Evolutionary conservation across 2,329 filamentous ascomycete species (phyloP), one percentile per base, ranked within the genome.

Genomic region (Purpureocillium takamizusanense): DNA sequence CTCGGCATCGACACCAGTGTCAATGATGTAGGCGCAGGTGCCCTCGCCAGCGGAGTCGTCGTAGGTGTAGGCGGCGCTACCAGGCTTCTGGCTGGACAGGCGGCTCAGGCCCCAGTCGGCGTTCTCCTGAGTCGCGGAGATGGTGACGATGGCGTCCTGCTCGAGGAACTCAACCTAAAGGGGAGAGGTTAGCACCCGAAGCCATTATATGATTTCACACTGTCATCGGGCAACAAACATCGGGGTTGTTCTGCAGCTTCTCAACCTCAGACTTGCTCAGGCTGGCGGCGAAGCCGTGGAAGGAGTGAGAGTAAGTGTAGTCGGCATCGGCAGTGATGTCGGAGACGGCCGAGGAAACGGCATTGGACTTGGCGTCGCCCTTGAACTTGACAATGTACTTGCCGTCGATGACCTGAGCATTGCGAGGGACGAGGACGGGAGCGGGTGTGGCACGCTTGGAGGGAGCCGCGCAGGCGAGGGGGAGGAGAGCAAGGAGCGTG

Each of bases 141-240:
- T 84, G 66, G 84, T 54, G 33, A 67, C 50, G 25, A 55, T 44
- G 33, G 51, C 54, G 42, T 70, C 63, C 39, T 62, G 57, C 51
- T 68, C 63, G 27, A 68, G 54, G 45, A 56, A 66, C 13, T 60
- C 58, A 30, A 42, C 47, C 48, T 51, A 29, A 25, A 15, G 17
- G n/a, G 5, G 2, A n/a, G 14, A 14, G n/a, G 21, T 17, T 11
- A 36, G 32, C 18, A 16, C 6, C 28, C 7, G 6, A 12, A 12
- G 11, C 6, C 11, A 30, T 6, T 14, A 13, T 12, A 13, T 12
- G n/a, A 6, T 6, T 14, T 6, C 6, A 14, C 25, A n/a, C n/a
- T 25, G 21, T 30, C 28, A 12, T 7, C 11, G 13, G 28, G 28
- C 4, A 10, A 42, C 49, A 45, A 31, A 53, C 53, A 33, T 46